phyloP scores from a whole-genome alignment of 305 asterid species.

The Solanum hybrid region DNA sequence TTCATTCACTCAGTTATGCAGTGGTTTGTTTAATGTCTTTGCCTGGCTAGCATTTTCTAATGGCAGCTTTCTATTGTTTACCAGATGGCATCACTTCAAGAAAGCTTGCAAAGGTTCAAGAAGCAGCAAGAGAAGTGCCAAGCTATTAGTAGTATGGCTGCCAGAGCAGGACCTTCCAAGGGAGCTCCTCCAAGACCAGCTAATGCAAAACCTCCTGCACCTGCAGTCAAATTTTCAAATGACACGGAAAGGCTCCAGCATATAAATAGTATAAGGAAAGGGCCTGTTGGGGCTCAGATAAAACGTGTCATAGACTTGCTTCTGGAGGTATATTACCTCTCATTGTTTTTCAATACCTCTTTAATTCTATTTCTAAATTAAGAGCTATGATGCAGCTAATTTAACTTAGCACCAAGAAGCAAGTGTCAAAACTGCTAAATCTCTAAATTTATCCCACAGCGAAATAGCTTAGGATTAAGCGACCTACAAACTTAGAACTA shows the following conservation, averaged over 20 bases:
- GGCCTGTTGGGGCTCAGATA: conserved; percentile 89
- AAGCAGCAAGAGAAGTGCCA: conserved; percentile 86
- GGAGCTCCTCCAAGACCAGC: conserved; percentile 17
- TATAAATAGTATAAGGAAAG: conserved; percentile 80
- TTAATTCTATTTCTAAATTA: neutral
- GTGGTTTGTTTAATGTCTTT: neutral
- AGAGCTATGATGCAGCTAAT: neutral
- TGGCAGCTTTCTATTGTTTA: neutral
- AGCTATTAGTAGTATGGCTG: conserved; percentile 42
- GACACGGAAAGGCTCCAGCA: conserved; percentile 79
- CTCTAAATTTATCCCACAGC: neutral
- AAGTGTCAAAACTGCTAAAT: neutral
- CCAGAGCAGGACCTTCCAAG: conserved; percentile 39
- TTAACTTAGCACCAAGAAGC: neutral
- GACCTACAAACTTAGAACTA: neutral
- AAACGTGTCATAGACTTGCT: conserved; percentile 86
- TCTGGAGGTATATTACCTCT: conserved; percentile 40
- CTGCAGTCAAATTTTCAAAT: conserved; percentile 65
- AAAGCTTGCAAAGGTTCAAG: conserved; percentile 51
- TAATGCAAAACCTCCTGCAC: conserved; percentile 40
- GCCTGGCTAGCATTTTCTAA: neutral
- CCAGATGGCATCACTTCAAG: conserved; percentile 66
- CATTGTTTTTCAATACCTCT: neutral
- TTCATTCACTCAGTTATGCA: neutral
- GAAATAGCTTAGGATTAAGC: neutral